Conservation (phyloP, 2,329 filamentous ascomycete genomes). For the Hypoxylon rubiginosum region DNA sequence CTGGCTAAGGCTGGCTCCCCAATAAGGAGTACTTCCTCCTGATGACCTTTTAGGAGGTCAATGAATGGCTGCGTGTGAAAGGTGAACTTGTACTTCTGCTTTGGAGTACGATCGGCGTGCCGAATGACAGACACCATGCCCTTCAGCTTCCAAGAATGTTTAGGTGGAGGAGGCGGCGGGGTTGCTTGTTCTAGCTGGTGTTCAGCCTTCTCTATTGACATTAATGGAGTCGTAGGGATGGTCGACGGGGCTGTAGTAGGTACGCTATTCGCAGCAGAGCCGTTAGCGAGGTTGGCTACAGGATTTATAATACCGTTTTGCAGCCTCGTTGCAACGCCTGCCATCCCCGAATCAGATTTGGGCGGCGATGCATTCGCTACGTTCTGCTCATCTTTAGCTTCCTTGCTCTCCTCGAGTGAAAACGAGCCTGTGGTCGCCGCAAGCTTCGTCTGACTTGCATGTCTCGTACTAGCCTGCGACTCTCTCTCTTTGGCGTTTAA, state of each 20-base stretch:
- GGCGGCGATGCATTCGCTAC: constrained; percentile 30
- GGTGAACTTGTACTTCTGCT: constrained; percentile 99
- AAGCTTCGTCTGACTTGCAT: constrained; percentile 41
- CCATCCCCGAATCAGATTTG: constrained; percentile 46
- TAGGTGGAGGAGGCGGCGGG: constrained; percentile 77
- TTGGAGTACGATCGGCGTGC: constrained; percentile 96
- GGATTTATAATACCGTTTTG: constrained; percentile 56
- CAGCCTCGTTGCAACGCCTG: constrained; percentile 49
- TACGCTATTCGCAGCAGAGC: constrained; percentile 53
- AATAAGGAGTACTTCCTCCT: constrained; percentile 94
- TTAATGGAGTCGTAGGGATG: constrained; percentile 54
- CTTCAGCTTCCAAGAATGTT: constrained; percentile 98
- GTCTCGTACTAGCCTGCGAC: constrained; percentile 41
- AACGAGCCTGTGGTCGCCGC: constrained; percentile 22
- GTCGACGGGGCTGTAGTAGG: constrained; percentile 57
- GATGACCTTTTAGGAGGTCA: constrained; percentile 91
- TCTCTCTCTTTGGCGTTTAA: constrained; percentile 58
- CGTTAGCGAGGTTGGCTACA: constrained; percentile 45
- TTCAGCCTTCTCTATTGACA: constrained; percentile 47
- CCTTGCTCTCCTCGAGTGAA: constrained; percentile 42
- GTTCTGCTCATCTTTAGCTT: constrained; percentile 44
- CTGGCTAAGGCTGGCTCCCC: constrained; percentile 90
- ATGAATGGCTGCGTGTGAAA: constrained; percentile 98
- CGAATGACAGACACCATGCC: constrained; percentile 97
- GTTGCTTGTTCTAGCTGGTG: constrained; percentile 58